A percentile compares a stretch with the other conserved stretches of the same genome.
Conservation (phyloP, 2,329 filamentous ascomycete species). For the Aspergillus novofumigatus region DNA sequence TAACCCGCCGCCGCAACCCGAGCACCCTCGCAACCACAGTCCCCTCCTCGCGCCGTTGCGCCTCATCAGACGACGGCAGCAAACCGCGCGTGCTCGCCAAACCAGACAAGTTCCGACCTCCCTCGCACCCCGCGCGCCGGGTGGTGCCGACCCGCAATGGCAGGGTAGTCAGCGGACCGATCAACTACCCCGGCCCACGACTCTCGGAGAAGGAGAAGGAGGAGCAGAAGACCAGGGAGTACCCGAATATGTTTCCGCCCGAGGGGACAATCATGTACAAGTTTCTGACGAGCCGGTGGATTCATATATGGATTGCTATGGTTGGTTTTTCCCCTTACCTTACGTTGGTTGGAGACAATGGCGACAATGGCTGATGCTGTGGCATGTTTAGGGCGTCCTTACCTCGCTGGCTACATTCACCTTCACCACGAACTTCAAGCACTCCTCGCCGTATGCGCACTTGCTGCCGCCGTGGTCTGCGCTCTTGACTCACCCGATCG, state of each 20-base stretch:
- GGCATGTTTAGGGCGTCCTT: slow-evolving; percentile 56
- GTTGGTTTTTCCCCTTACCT: slow-evolving; percentile 41
- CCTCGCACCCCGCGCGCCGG: slow-evolving; percentile 75
- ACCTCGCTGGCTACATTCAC: slow-evolving; percentile 66
- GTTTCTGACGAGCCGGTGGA: slow-evolving; percentile 70
- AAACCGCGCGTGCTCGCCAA: slow-evolving; percentile 75
- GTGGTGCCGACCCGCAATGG: slow-evolving; percentile 46
- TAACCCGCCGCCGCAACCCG: slow-evolving; percentile 16
- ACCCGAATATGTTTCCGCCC: slow-evolving; percentile 86
- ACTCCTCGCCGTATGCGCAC: slow-evolving; percentile 73
- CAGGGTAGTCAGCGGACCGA: slow-evolving; percentile 40
- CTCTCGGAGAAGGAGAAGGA: slow-evolving; percentile 62
- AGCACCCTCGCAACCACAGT: slow-evolving; percentile 3
- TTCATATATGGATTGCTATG: slow-evolving; percentile 81
- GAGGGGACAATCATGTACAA: slow-evolving; percentile 76
- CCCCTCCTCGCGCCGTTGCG: slow-evolving; percentile 20
- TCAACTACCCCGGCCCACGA: slow-evolving; percentile 68
- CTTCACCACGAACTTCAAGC: slow-evolving; percentile 73
- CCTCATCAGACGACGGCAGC: slow-evolving; percentile 21
- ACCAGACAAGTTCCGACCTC: slow-evolving; percentile 84
- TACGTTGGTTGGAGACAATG: not conserved
- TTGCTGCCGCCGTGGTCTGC: slow-evolving; percentile 69
- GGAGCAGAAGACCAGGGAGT: slow-evolving; percentile 65
- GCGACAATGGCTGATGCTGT: not conserved
- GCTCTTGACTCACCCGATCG: slow-evolving; percentile 65